A percentile compares a stretch with the other conserved stretches of the same genome.
Conservation (phyloP, 2,329 filamentous ascomycete genomes). For the Akanthomyces muscarius region DNA sequence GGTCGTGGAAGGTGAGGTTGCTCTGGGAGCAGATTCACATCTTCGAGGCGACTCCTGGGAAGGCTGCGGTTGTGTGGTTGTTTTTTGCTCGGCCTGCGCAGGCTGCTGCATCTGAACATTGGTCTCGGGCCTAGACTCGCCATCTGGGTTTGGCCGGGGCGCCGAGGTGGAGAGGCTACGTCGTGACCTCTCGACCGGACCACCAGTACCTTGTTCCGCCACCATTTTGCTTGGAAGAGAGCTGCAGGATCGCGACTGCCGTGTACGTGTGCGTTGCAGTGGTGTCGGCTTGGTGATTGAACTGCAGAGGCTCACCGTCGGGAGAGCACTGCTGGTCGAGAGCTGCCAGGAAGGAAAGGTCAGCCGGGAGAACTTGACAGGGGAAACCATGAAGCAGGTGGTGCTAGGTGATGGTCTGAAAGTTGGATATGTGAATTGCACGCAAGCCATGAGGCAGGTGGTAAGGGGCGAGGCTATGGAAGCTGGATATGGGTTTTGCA, state of each 20-base stretch:
- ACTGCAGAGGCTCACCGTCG: not conserved
- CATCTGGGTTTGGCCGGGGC: slow-evolving; percentile 41
- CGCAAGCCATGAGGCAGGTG: too few species aligned
- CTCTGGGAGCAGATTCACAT: slow-evolving; percentile 30
- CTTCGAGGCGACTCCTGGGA: slow-evolving; percentile 38
- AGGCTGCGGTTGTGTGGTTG: slow-evolving; percentile 28
- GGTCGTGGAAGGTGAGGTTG: slow-evolving; percentile 27
- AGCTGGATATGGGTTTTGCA: not conserved
- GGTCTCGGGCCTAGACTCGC: slow-evolving; percentile 41
- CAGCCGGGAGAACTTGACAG: too few species aligned
- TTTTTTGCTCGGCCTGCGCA: slow-evolving; percentile 32
- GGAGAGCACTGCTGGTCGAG: too few species aligned
- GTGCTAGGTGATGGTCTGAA: too few species aligned
- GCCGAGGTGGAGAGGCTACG: slow-evolving; percentile 36
- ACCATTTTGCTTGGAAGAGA: slow-evolving; percentile 29
- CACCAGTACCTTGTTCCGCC: slow-evolving; percentile 46
- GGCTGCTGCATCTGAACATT: slow-evolving; percentile 35
- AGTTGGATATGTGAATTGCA: too few species aligned
- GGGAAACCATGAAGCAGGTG: too few species aligned
- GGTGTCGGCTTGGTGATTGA: not conserved
- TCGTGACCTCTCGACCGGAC: slow-evolving; percentile 34
- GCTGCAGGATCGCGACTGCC: not conserved
- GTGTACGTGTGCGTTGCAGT: not conserved
- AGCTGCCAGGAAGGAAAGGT: too few species aligned
- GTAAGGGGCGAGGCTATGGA: not conserved